Evolutionary conservation across 116 monocot species (phyloP).

Genomic region (Iris pallida): DNA sequence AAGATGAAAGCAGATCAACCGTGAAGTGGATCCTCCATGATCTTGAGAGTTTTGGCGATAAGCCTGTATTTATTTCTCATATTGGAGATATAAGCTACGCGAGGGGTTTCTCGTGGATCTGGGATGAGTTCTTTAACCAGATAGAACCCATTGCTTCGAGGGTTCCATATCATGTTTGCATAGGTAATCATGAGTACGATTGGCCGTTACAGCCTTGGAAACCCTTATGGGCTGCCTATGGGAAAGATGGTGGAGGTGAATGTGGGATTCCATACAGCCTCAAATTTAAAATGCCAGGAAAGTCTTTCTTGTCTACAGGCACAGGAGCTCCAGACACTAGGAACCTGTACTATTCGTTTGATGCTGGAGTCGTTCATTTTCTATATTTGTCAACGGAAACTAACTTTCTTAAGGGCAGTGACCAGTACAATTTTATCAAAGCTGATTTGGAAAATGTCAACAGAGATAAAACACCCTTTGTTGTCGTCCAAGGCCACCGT

Average conservation of each 20-base stretch:
- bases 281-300: slow-evolving; percentile 89
- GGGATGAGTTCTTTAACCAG: slow-evolving; percentile 90
- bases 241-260: slow-evolving; percentile 92
- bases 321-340: slow-evolving; percentile 61
- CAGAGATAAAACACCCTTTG: slow-evolving; percentile 73
- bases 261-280: slow-evolving; percentile 97
- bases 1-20: slow-evolving; percentile 76
- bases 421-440: slow-evolving; percentile 84
- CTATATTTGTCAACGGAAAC: slow-evolving; percentile 95
- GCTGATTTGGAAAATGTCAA: slow-evolving; percentile 64
- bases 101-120: slow-evolving; percentile 80
- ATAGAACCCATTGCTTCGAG: slow-evolving; percentile 74
- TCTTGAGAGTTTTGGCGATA: slow-evolving; percentile 58
- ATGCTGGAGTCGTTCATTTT: slow-evolving; percentile 84
- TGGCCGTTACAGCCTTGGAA: slow-evolving; percentile 95
- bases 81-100: slow-evolving; percentile 94
- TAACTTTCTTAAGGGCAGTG: slow-evolving; percentile 72
- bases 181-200: slow-evolving; percentile 97
- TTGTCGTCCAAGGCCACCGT: slow-evolving; percentile 91
- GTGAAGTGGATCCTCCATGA: slow-evolving; percentile 85
- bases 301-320: slow-evolving; percentile 75
- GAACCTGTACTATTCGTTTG: slow-evolving; percentile 86
- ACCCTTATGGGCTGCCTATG: slow-evolving; percentile 75
- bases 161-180: slow-evolving; percentile 76
- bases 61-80: slow-evolving; percentile 74